Base-by-base conservation (phyloP, 1,139 yeast genomes). In the Taphrina communis region DNA sequence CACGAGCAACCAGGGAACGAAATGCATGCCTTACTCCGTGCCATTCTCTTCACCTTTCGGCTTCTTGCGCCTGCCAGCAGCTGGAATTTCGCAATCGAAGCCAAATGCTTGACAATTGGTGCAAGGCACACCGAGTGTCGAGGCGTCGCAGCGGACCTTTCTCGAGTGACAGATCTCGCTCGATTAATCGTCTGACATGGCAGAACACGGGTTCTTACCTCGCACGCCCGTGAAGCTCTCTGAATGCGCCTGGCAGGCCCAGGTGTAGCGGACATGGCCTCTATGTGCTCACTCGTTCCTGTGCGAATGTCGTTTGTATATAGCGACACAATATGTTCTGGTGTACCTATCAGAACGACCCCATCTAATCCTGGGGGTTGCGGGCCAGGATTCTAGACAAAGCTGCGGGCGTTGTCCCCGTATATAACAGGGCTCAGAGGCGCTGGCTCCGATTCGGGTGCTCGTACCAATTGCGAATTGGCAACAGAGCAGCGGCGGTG, bases 121-220 rank as follows among this genome's bases (percentile, higher is more conserved):
- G 53, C 70, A 67, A 6, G 70, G 70, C 7, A 67, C 63, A 12
- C 67, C 67, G 6, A 61, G 63, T 21, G 67, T 62, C 11, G 67
- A 56, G 6, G 69, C 70, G 58, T 67, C 70, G 41, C 70, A 67
- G 12, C 70, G 70, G 9, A 67, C 70, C 36, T 67, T 67, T 17
- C 70, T 36, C 14, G 63, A 41, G 51, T 67, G 70, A 38, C 70
- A 67, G 3, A 62, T 57, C 67, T 67, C 25, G 14, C 19, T 17
- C 14, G 39, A 42, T 53, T 42, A 44, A 53, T 52, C 59, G 17
- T 55, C 41, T 8, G 42, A 21, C 61, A 60, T 19, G 36, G 38
- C 17, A 17, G n/a, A 44, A 14, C 8, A 17, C 8, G 2, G n/a
- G 19, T 25, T n/a, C 57, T 21, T 39, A 65, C 68, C 52, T 65